Base-by-base conservation (phyloP, 257 asterid genomes). In the Paraleonurus japonicus region DNA sequence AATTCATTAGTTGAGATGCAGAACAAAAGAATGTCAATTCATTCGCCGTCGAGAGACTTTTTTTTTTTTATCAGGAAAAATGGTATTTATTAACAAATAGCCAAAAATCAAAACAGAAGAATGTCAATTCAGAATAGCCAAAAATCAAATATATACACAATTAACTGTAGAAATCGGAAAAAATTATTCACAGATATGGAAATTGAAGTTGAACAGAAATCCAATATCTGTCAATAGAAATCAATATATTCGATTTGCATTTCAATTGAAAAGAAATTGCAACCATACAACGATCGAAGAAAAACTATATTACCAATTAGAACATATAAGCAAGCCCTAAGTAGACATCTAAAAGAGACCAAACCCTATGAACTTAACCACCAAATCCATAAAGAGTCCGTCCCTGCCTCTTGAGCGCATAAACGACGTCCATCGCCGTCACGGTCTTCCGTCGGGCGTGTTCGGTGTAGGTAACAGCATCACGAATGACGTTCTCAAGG, bases 361-460 rank as follows among this genome's bases (percentile, higher is more conserved):
- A 11, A 78, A 43, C 27, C 64, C 72, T 16, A 28, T 9, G 1
- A 60, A 12, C 74, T 71, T 61, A 80, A 69, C 81, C 78, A 22
- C 84, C 84, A 11, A 80, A 80, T 3, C 84, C 84, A 15, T 80
- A 80, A 1, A 80, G 78, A 66, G 81, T 79, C 13, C 83, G 76
- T 20, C 83, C 80, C 80, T 79, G 78, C 80, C 83, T 79, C 83
- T 79, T 79, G 68, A 79, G 83, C 13, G 83, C 83, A 57, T 79
- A 79, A 10, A 74, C 80, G 41, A 79, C 80, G 47, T 79, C 83
- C 83, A 79, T 79, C 67, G 83, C 80, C 54, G 80, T 74, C 71
- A 79, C 83, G 1, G 82, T 78, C 65, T 76, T 76, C 15, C 72
- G 61, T 19, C 81, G 73, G 7, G 78, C 78, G 67, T 74, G 78